phyloP scores from a whole-genome alignment of 83 land plant genomes.

The Picea mariana region DNA sequence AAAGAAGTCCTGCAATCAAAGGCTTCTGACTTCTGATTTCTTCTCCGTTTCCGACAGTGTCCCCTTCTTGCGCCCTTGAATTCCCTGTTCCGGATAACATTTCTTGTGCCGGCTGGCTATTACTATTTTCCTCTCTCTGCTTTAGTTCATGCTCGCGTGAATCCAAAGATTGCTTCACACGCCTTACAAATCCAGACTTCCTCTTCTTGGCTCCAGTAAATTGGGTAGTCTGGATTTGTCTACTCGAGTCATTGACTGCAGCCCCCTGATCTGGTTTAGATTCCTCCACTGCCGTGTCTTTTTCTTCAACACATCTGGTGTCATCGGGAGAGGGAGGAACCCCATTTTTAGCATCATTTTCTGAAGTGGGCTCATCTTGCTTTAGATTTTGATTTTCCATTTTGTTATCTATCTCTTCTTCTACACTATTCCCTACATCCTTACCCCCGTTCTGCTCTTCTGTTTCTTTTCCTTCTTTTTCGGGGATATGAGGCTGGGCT shows the following conservation, averaged over 20 bases:
- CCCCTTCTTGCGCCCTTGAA: neutral
- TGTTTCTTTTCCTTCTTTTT: neutral
- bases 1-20: neutral
- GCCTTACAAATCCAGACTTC: conserved; percentile 29
- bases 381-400: neutral
- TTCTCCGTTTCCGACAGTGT: conserved; percentile 11
- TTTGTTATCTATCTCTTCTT: neutral
- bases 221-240: neutral
- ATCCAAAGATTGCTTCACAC: conserved; percentile 22
- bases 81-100: conserved; percentile 2
- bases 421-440: neutral
- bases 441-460: neutral
- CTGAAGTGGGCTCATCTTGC: neutral
- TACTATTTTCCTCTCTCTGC: conserved; percentile 2
- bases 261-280: conserved; percentile 12
- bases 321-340: neutral
- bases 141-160: neutral
- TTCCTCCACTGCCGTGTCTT: neutral
- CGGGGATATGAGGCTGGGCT: neutral
- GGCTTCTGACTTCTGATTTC: conserved; percentile 15
- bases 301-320: neutral
- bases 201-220: conserved; percentile 34
- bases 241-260: neutral
- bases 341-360: neutral
- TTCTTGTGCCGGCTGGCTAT: conserved; percentile 1